Evolutionary conservation across 495 filamentous ascomycete species (phyloP).

Genomic region (Neurospora cerealis): DNA sequence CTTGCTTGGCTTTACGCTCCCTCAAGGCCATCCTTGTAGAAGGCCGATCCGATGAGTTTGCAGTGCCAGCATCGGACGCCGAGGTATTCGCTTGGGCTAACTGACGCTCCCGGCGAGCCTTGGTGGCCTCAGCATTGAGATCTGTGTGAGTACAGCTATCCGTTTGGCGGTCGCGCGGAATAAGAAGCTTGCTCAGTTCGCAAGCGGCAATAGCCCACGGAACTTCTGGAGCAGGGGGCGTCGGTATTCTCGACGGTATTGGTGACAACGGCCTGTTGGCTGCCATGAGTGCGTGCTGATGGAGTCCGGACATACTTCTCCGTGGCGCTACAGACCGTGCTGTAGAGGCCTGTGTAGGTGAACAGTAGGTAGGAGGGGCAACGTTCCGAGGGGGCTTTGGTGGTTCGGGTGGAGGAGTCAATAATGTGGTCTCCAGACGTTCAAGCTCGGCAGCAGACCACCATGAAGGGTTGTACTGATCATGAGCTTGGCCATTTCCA

Average conservation of each 20-base stretch:
- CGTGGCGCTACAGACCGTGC: conserved; percentile 59
- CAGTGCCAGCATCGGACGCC: conserved; percentile 22
- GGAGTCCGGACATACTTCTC: conserved; percentile 30
- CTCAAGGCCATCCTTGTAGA: conserved; percentile 61
- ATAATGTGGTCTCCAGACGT: conserved; percentile 42
- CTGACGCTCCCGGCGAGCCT: conserved; percentile 53
- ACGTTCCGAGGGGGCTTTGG: conserved; percentile 39
- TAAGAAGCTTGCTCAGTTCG: conserved; percentile 73
- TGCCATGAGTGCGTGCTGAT: not conserved
- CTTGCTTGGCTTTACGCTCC: conserved; percentile 48
- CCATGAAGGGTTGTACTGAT: conserved; percentile 59
- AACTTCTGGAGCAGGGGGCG: conserved; percentile 66
- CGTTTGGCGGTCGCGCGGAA: conserved; percentile 62
- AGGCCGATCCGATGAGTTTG: conserved; percentile 23
- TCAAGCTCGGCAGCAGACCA: conserved; percentile 63
- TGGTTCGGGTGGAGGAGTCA: conserved; percentile 43
- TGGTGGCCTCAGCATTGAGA: conserved; percentile 54
- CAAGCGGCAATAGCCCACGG: conserved; percentile 72
- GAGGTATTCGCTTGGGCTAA: conserved; percentile 22
- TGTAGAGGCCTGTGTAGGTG: conserved; percentile 66
- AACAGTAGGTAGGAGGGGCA: conserved; percentile 55
- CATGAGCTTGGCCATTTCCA: not conserved
- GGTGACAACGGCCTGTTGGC: conserved; percentile 11
- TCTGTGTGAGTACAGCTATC: conserved; percentile 67
- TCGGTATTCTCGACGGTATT: conserved; percentile 27